Percentiles rank a stretch among this genome's conserved stretches.
phyloP scores from a whole-genome alignment of 768 basidiomycete species.

The Myochromella boudieri region DNA sequence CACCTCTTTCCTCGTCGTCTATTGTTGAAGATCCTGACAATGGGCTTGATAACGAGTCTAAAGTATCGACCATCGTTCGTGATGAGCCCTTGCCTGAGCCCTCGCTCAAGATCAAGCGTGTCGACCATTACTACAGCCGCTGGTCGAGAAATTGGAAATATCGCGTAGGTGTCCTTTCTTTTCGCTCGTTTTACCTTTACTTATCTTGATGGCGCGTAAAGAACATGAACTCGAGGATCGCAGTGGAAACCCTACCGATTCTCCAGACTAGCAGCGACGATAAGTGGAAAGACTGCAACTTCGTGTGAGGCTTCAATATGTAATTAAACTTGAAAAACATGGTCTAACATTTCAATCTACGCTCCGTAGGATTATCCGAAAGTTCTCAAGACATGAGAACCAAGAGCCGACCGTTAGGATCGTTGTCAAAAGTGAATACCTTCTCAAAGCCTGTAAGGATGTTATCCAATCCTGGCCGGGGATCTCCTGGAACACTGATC shows the following conservation, averaged over 20 bases:
- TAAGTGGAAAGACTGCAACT: constrained; percentile 54
- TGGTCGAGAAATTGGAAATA: constrained; percentile 62
- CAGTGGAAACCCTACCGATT: constrained; percentile 43
- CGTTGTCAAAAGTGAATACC: constrained; percentile 56
- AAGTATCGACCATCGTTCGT: constrained; percentile 30
- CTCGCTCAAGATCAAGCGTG: constrained; percentile 56
- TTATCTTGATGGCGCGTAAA: no score
- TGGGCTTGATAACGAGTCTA: constrained; percentile 31
- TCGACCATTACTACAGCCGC: constrained; percentile 57
- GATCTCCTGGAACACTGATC: constrained; percentile 59
- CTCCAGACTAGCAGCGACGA: constrained; percentile 42
- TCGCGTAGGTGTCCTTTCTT: constrained; percentile 37
- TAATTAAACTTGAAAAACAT: neutral
- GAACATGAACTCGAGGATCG: constrained; percentile 53
- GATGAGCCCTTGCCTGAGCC: constrained; percentile 40
- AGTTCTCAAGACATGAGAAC: constrained; percentile 38
- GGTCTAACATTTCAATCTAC: neutral
- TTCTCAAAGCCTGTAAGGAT: constrained; percentile 55
- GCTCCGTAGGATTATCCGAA: constrained; percentile 50
- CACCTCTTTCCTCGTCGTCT: neutral
- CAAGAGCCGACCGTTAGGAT: constrained; percentile 46
- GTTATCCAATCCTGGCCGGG: constrained; percentile 60
- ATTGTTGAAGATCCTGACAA: neutral
- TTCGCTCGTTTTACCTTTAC: no score
- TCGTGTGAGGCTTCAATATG: constrained; percentile 36